phyloP scores from a whole-genome alignment of 768 basidiomycete species.

The Heimioporus sp. region DNA sequence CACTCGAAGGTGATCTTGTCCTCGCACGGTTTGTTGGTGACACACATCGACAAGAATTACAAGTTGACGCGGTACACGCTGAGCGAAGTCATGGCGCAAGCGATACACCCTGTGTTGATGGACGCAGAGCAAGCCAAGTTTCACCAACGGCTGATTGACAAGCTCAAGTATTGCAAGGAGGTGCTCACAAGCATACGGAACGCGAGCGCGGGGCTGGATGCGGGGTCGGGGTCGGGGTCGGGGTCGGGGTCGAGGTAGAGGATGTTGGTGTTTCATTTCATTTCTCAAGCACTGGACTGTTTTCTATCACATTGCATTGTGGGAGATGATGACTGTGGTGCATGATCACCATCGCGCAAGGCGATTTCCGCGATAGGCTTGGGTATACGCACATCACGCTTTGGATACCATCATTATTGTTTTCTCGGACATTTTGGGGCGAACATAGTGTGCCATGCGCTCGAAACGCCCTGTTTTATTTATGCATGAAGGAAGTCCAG shows the following conservation, averaged over 20 bases:
- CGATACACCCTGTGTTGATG: slow-evolving; percentile 38
- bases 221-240: neutral
- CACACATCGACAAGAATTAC: slow-evolving; percentile 91
- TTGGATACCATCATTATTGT: too few relatives aligned
- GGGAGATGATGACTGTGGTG: too few relatives aligned
- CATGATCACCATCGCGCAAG: too few relatives aligned
- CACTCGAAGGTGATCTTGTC: slow-evolving; percentile 94
- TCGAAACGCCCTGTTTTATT: too few relatives aligned
- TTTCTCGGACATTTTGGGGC: too few relatives aligned
- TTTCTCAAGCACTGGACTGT: too few relatives aligned
- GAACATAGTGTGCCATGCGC: too few relatives aligned
- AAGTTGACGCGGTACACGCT: slow-evolving; percentile 71
- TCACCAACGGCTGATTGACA: slow-evolving; percentile 64
- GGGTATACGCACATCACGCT: too few relatives aligned
- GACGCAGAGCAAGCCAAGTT: slow-evolving; percentile 61
- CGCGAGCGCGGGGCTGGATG: slow-evolving; percentile 42
- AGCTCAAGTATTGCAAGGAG: slow-evolving; percentile 85
- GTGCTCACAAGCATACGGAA: slow-evolving; percentile 70
- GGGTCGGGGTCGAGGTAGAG: neutral
- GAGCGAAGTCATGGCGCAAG: slow-evolving; percentile 62
- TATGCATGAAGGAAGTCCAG: too few relatives aligned
- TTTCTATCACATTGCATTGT: too few relatives aligned
- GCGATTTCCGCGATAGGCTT: too few relatives aligned
- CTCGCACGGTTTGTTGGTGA: slow-evolving; percentile 71
- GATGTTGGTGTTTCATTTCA: too few relatives aligned